phyloP scores from a whole-genome alignment of 768 basidiomycete genomes.

The Aureoboletus auriporus region DNA sequence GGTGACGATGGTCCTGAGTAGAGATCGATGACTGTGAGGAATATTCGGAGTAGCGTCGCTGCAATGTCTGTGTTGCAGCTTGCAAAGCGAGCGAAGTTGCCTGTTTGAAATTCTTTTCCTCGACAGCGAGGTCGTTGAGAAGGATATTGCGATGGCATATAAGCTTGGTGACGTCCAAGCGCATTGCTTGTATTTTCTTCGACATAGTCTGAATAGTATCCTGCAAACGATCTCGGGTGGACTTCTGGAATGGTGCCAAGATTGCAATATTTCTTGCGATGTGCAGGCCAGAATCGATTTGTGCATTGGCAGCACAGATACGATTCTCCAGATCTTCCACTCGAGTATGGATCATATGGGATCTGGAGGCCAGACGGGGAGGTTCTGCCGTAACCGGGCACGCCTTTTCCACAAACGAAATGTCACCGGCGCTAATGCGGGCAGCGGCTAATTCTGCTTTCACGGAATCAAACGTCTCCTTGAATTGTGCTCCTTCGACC shows the following conservation, averaged over 20 bases:
- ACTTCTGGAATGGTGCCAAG: slow-evolving; percentile 82
- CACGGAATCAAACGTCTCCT: slow-evolving; percentile 81
- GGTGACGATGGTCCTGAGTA: slow-evolving; percentile 21
- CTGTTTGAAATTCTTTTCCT: slow-evolving; percentile 60
- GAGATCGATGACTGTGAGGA: slow-evolving; percentile 34
- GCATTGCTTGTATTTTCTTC: slow-evolving; percentile 59
- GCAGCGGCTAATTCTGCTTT: slow-evolving; percentile 77
- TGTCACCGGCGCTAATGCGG: slow-evolving; percentile 31
- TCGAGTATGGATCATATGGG: slow-evolving; percentile 54
- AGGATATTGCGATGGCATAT: slow-evolving; percentile 77
- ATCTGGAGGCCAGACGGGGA: slow-evolving; percentile 39
- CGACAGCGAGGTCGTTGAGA: slow-evolving; percentile 67
- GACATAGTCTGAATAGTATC: slow-evolving; percentile 57
- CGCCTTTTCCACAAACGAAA: slow-evolving; percentile 7
- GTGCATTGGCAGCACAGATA: slow-evolving; percentile 48
- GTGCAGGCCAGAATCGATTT: slow-evolving; percentile 66
- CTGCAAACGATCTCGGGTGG: slow-evolving; percentile 75
- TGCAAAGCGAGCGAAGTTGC: slow-evolving; percentile 70
- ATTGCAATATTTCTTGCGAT: slow-evolving; percentile 78
- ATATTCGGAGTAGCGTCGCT: slow-evolving; percentile 36
- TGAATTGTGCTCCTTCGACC: slow-evolving; percentile 62
- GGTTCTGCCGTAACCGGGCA: slow-evolving; percentile 23
- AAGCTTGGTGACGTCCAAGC: slow-evolving; percentile 70
- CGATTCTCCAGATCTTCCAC: slow-evolving; percentile 61
- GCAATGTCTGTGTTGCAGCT: slow-evolving; percentile 65